These are phyloP conservation scores for Sphagnum fallax DNA, from an alignment of 228 moss, liverwort and hornwort genomes.

Conservation along the genomic window DNA sequence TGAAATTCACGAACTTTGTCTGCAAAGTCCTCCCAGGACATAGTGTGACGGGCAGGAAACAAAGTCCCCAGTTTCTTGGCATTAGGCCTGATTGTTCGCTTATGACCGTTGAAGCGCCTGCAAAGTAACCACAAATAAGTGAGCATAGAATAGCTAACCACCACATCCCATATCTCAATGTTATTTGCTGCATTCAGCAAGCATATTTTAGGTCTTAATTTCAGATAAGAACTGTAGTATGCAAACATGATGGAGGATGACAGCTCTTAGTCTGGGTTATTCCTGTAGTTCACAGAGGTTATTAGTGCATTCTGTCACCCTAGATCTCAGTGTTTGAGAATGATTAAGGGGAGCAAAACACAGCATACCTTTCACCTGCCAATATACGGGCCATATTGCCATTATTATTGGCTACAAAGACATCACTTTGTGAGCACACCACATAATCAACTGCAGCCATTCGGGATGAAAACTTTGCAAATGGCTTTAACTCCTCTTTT, in stretches of 20 bases:
- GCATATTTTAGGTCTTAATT: too few species aligned
- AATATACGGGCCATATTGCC: constrained; percentile 97
- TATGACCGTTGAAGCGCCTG: constrained; percentile 89
- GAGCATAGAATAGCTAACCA: not conserved
- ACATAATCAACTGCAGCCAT: constrained; percentile 99
- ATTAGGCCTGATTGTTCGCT: constrained; percentile 93
- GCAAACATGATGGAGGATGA: too few species aligned
- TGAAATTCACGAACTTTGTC: constrained; percentile 53
- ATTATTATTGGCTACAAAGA: constrained; percentile 96
- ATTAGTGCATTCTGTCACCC: too few species aligned
- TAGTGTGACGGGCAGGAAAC: constrained; percentile 43
- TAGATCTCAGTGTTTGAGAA: too few species aligned
- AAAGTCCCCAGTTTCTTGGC: constrained; percentile 67
- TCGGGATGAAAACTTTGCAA: constrained; percentile 65
- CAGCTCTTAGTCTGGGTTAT: too few species aligned
- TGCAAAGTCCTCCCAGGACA: constrained; percentile 79
- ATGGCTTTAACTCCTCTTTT: constrained; percentile 46
- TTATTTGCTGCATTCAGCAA: too few species aligned
- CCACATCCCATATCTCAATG: not conserved
- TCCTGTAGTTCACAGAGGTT: too few species aligned
- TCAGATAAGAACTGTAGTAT: too few species aligned
- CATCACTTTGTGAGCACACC: constrained; percentile 95
- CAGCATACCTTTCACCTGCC: constrained; percentile 78
- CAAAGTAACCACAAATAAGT: constrained; percentile 1
- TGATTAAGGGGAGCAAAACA: too few species aligned